Conservation (phyloP, 2,329 filamentous ascomycete genomes). For the Ophiognomonia clavigignenti-juglandacearum region DNA sequence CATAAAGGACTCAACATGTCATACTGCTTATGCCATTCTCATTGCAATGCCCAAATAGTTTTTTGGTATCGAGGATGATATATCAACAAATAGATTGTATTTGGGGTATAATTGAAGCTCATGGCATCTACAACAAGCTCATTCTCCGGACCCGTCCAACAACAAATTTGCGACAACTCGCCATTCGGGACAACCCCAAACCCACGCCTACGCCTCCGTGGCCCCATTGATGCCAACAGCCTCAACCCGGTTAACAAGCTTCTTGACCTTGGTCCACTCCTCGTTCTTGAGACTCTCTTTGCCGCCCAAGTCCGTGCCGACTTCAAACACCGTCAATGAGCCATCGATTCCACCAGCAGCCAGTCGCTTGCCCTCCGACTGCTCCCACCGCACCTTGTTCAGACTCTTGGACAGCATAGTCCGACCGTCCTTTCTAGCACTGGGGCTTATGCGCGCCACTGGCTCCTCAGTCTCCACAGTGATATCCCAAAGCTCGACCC, state of each 20-base stretch:
- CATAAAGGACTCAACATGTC: neutral
- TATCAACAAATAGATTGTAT: neutral
- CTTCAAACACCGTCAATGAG: conserved; percentile 87
- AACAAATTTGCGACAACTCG: neutral
- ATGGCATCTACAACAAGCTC: conserved; percentile 5
- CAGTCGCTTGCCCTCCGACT: conserved; percentile 77
- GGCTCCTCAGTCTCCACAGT: conserved; percentile 91
- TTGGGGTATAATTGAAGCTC: conserved; percentile 15
- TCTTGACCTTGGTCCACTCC: conserved; percentile 92
- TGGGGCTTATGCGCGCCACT: conserved; percentile 73
- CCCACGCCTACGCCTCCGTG: conserved; percentile 29
- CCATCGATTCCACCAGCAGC: conserved; percentile 92
- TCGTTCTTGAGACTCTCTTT: conserved; percentile 77
- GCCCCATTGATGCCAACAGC: conserved; percentile 47
- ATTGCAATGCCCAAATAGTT: neutral
- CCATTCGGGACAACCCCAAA: conserved; percentile 1
- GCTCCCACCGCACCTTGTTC: conserved; percentile 94
- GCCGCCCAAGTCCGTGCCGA: conserved; percentile 76
- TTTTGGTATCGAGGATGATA: neutral
- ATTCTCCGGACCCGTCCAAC: conserved; percentile 5
- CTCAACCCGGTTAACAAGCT: conserved; percentile 74
- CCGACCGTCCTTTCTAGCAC: conserved; percentile 57
- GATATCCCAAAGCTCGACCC: conserved; percentile 92
- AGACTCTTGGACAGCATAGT: conserved; percentile 77
- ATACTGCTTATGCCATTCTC: no score